phyloP scores from a whole-genome alignment of 306 rosid genomes.

The Rubus idaeus region DNA sequence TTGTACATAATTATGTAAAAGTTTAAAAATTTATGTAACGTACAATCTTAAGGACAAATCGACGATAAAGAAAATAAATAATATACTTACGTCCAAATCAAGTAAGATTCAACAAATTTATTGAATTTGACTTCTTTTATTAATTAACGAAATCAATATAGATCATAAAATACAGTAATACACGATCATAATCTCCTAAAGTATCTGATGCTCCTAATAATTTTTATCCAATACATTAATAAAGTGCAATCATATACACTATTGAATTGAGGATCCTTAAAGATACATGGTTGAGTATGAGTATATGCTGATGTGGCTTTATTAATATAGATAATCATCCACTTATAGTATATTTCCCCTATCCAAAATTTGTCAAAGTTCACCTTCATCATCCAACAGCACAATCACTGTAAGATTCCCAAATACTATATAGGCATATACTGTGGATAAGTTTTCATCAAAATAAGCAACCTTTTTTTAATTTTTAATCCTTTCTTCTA shows the following conservation, averaged over 20 bases:
- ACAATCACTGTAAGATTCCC: not conserved
- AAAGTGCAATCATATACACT: not conserved
- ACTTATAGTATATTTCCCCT: not conserved
- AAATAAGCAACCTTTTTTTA: not conserved
- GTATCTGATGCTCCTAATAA: too few species aligned
- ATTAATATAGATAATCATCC: not conserved
- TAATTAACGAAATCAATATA: not conserved
- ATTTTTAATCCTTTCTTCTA: too few species aligned
- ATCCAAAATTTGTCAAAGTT: not conserved
- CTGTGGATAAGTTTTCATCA: not conserved
- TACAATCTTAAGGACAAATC: too few species aligned
- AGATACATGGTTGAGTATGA: not conserved
- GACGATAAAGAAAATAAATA: too few species aligned
- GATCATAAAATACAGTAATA: too few species aligned
- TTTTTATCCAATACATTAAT: not conserved
- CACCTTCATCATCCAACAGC: not conserved
- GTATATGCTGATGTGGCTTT: conserved; percentile 1
- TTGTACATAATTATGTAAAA: too few species aligned
- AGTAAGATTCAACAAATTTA: not conserved
- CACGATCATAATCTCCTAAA: not conserved
- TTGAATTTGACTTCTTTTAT: too few species aligned
- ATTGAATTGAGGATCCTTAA: not conserved
- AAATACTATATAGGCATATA: not conserved
- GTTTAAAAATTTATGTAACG: too few species aligned
- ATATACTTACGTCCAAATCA: not conserved